Evolutionary conservation across 192 early-diverging fungal species (phyloP), one percentile per base, ranked within the genome.

Genomic region (Backusella morwellensis): DNA sequence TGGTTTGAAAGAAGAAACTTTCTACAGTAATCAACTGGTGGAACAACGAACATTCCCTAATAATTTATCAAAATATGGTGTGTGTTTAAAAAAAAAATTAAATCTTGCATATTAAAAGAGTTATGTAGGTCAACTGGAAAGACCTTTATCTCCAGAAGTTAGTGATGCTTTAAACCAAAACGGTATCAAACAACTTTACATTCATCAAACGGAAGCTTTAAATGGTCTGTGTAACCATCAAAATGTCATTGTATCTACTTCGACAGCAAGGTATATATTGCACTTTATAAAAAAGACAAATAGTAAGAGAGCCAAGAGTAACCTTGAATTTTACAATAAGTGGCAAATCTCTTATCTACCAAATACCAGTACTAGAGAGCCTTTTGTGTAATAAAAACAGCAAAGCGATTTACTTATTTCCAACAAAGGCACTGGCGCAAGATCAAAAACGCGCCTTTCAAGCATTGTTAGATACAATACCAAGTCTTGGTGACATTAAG

Each of bases 401-500:
- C 11, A 84, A 80, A 6, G 85, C 89, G 8, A 75, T 96, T 38
- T 87, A 89, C 21, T 75, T 96, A 1, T 95, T 92, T 70, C 95
- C 95, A 7, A 96, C 95, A 9, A 95, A 96, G 73, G 93, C 95
- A 9, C 81, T 96, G 8, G 91, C 94, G 0, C 93, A 94, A 77
- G 94, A 96, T 83, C 95, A 96, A 80, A 83, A 87, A 14, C 73
- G 79, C 15, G 75, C 90, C 3, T 77, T 95, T 4, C 69, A 73
- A 8, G 44, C 63, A 7, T 75, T 91, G 1, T 35, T 90, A 0
- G 4, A 26, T 2, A 19, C 23, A 0, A 67, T 82, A n/a, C 82
- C 83, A 3, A 52, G 68, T 21, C 56, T 90, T 6, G 32, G 35
- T 5, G 34, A 80, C 15, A 75, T 88, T 47, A 78, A 66, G 42